Evolutionary conservation across 2,329 filamentous ascomycete species (phyloP), one percentile per base, ranked within the genome.

Genomic region (Fusarium nygamai): DNA sequence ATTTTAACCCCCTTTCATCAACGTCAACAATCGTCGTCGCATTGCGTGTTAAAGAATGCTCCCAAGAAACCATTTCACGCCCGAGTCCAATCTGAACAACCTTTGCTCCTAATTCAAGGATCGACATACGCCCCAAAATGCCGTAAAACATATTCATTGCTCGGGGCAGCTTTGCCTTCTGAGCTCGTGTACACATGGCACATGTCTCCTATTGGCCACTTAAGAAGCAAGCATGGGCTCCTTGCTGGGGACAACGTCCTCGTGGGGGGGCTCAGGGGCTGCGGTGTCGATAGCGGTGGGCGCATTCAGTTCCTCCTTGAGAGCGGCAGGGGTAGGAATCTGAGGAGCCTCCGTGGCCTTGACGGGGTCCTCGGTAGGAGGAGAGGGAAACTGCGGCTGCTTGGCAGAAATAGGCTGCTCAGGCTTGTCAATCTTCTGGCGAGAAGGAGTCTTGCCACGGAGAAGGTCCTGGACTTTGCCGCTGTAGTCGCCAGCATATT

Each of bases 401-500:
- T 77, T 79, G 54, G 64, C 57, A 39, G 56, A 47, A 12, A 64
- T 63, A 19, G 69, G 29, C 59, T 71, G 67, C 64, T 70, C 74
- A 20, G 84, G 75, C 77, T 84, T 84, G 61, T 85, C 76, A 57
- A 82, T 79, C 72, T 81, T 77, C 77, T 85, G 83, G 61, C 85
- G 83, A 44, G 86, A 84, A 63, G 83, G 79, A 24, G 83, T 82
- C 70, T 83, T 84, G 76, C 87, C 87, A 67, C 87, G 86, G 75
- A 92, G 86, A 80, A 92, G 85, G 76, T 89, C 85, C 84, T 92
- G 90, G 64, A 91, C 90, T 87, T 92, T 92, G 80, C 87, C 85
- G 34, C 90, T 90, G 82, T 92, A 92, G 79, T 93, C 90, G 46
- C 89, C 90, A 78, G 91, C 87, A 78, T 92, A 92, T 81, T 91